Evolutionary conservation across 345 rosid species (phyloP), one percentile per base, ranked within the genome.

Genomic region (Salix dunnii): DNA sequence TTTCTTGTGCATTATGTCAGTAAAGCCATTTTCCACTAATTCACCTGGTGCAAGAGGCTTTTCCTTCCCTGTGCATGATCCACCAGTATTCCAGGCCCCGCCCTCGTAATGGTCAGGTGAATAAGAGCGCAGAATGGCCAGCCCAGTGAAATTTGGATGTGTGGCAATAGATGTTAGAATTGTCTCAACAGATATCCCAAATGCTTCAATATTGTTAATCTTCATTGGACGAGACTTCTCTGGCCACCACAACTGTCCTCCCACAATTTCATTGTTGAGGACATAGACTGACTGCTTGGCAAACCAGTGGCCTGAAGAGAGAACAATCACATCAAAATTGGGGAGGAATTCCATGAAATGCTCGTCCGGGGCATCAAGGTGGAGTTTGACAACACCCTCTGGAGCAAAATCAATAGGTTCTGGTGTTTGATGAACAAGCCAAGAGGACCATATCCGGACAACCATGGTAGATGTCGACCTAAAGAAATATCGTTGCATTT

Each of bases 81-180:
- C 99, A 49, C 99, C 99, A 0, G 97, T 92, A 75, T 96, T 96
- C 99, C 99, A 96, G 65, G 92, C 92, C 9, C 98, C 99, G 25
- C 97, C 98, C 76, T 96, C 99, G 21, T 96, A 96, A 76, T 96
- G 98, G 86, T 96, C 99, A 7, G 98, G 99, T 49, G 99, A 96
- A 83, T 76, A 96, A 17, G 98, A 84, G 30, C 98, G 91, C 70
- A 92, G 40, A 42, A 96, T 96, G 38, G 97, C 82, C 74, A 96
- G 74, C 33, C 99, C 99, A 0, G 84, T 91, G 87, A 82, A 93
- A 83, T 93, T 92, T 2, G 91, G 98, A 72, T 93, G 94, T 40
- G 87, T 77, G 68, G 80, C 89, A 61, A 93, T 64, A 23, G 97
- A 85, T 33, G 90, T 85, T 70, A 96, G 85, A 78, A 84, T 85